A percentile compares a stretch with the other conserved stretches of the same genome.
Conservation (phyloP, 2,329 filamentous ascomycete genomes). For the Thielaviopsis ethacetica region DNA sequence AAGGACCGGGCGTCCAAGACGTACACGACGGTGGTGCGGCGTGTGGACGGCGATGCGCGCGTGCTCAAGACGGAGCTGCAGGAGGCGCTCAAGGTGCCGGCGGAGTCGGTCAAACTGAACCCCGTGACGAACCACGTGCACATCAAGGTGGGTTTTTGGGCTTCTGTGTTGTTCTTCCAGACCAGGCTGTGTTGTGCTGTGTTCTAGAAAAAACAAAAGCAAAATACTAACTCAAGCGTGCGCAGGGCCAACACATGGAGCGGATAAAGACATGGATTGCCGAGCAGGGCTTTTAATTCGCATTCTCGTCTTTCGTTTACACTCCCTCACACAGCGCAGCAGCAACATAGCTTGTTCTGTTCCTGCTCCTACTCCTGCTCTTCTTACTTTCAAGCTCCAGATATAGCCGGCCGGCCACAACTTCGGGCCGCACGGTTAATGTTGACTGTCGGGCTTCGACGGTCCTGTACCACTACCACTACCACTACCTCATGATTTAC, state of each 20-base stretch:
- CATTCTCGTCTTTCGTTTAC: too few relatives aligned
- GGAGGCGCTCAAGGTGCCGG: constrained; percentile 37
- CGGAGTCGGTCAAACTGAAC: constrained; percentile 37
- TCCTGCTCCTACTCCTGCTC: too few relatives aligned
- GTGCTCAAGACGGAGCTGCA: constrained; percentile 49
- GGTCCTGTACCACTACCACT: background rate
- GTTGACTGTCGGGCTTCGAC: background rate
- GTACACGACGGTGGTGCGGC: constrained; percentile 59
- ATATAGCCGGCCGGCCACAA: background rate
- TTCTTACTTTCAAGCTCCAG: background rate
- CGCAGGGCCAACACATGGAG: constrained; percentile 5
- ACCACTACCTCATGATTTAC: background rate
- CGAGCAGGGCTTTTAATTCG: constrained; percentile 22
- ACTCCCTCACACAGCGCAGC: too few relatives aligned
- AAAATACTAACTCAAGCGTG: background rate
- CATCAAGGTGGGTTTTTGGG: constrained; percentile 46
- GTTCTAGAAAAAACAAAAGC: too few relatives aligned
- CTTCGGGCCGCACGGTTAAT: background rate
- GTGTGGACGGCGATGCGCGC: constrained; percentile 56
- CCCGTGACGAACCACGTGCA: constrained; percentile 55
- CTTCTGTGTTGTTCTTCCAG: too few relatives aligned
- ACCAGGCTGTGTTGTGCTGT: background rate
- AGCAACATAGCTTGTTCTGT: too few relatives aligned
- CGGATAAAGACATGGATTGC: constrained; percentile 18
- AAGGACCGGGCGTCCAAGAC: constrained; percentile 59